A percentile compares a stretch with the other conserved stretches of the same genome.
phyloP scores from a whole-genome alignment of 192 early-diverging fungal species.

The Umbelopsis ramanniana region DNA sequence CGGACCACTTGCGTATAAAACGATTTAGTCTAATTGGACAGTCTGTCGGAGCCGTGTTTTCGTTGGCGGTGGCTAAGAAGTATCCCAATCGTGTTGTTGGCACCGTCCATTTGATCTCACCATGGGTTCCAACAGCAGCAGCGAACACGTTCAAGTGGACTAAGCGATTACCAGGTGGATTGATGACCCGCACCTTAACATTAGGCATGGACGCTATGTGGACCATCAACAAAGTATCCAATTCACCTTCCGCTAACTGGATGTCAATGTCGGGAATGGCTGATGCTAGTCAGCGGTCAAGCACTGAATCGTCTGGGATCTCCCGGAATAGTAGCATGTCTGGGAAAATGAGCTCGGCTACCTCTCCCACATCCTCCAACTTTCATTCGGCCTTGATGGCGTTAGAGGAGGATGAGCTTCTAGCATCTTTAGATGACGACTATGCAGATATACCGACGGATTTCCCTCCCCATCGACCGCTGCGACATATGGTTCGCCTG shows the following conservation, averaged over 20 bases:
- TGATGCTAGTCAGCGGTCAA: not conserved
- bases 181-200: constrained; percentile 33
- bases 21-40: constrained; percentile 42
- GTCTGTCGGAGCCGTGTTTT: constrained; percentile 47
- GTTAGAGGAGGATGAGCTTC: constrained; percentile 37
- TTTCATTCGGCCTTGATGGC: constrained; percentile 25
- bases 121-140: constrained; percentile 44
- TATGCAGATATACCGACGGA: constrained; percentile 36
- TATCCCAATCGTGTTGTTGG: constrained; percentile 34
- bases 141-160: constrained; percentile 48
- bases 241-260: constrained; percentile 6
- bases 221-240: constrained; percentile 30
- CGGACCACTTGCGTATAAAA: constrained; percentile 29
- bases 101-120: constrained; percentile 38
- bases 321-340: not conserved
- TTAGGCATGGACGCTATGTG: constrained; percentile 46
- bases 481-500: constrained; percentile 42
- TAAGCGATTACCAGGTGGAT: constrained; percentile 33
- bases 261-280: not conserved
- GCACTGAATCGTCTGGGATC: not conserved
- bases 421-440: constrained; percentile 34
- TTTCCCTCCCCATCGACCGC: constrained; percentile 44
- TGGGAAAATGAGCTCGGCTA: not conserved
- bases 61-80: constrained; percentile 37
- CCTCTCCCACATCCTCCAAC: constrained; percentile 15